Base-by-base conservation (phyloP, 106 monocot species). In the Platanthera zijinensis region DNA sequence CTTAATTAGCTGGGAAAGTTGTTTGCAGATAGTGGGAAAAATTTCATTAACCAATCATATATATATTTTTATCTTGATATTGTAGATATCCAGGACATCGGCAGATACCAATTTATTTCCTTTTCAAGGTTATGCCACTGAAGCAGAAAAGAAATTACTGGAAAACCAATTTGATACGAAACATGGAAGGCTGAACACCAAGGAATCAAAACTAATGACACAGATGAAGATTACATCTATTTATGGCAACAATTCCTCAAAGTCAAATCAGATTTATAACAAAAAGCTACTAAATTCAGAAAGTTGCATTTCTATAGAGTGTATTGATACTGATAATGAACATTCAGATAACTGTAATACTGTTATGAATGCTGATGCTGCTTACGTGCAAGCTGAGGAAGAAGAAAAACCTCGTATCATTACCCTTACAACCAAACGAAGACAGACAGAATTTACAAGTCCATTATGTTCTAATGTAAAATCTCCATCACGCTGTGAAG, bases 361-460 rank as follows among this genome's bases (percentile, higher is more conserved):
- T 76, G 63, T 15, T 52, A 83, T 69, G 75, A 19, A 10, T 18
- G 17, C 46, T 52, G 8, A 73, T 79, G 28, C 14, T 28, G 50
- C 74, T 74, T 72, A 52, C 50, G 28, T 61, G 66, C 74, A 82
- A 53, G 70, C 59, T 83, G 85, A 85, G 8, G 90, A 89, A 7
- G 84, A 84, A 78, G 89, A 93, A 64, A 88, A 76, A 69, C 46
- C 78, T 78, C 15, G 76, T 59, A 59, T 45, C 62, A 61, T 71
- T 69, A 46, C 48, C 70, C 48, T 71, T n/a, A 92, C 79, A 82
- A 10, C 86, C 47, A 99, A 90, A 78, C 81, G 92, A 3, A 80
- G 88, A 25, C 83, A 94, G 18, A 69, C 77, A 21, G 93, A 85
- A 73, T 94, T 92, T 82, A 99, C 85, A 57, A 99, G 99, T 76